phyloP scores from a whole-genome alignment of 352 stramenopile species.

The Phytophthora idaei region DNA sequence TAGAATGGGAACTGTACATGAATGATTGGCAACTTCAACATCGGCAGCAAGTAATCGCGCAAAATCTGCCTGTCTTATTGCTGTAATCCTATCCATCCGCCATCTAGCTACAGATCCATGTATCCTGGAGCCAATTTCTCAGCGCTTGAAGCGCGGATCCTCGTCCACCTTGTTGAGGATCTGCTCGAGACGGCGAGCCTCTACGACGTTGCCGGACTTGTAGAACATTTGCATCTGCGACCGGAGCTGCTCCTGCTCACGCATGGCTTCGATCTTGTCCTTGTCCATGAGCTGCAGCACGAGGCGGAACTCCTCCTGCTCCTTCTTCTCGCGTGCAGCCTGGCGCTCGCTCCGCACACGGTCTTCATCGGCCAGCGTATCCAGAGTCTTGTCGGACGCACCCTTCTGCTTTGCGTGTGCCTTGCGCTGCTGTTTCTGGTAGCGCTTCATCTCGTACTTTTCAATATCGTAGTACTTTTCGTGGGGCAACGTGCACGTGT shows the following conservation, averaged over 20 bases:
- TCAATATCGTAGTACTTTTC: slow-evolving; percentile 98
- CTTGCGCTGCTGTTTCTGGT: slow-evolving; percentile 83
- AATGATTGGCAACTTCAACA: no score
- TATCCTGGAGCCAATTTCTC: slow-evolving; percentile 2
- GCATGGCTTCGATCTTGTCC: slow-evolving; percentile 89
- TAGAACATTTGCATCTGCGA: slow-evolving; percentile 92
- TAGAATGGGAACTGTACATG: no score
- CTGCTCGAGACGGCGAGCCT: slow-evolving; percentile 86
- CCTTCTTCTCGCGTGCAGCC: slow-evolving; percentile 54
- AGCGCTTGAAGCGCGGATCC: slow-evolving; percentile 41
- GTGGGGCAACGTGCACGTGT: slow-evolving; percentile 96
- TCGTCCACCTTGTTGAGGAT: slow-evolving; percentile 70
- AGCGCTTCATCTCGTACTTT: slow-evolving; percentile 96
- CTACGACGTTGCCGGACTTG: slow-evolving; percentile 87
- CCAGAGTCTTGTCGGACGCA: slow-evolving; percentile 21
- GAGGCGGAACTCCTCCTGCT: slow-evolving; percentile 79
- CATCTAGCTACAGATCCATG: slow-evolving; percentile 5
- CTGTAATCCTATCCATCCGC: not conserved
- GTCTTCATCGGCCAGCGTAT: slow-evolving; percentile 62
- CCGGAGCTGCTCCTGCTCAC: slow-evolving; percentile 79
- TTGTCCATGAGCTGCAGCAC: slow-evolving; percentile 86
- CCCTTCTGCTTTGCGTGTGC: slow-evolving; percentile 36
- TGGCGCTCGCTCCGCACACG: slow-evolving; percentile 63
- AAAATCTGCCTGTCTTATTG: not conserved
- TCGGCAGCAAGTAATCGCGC: no score